Evolutionary conservation across 257 asterid genomes (phyloP).

Genomic region (Paraleonurus japonicus): DNA sequence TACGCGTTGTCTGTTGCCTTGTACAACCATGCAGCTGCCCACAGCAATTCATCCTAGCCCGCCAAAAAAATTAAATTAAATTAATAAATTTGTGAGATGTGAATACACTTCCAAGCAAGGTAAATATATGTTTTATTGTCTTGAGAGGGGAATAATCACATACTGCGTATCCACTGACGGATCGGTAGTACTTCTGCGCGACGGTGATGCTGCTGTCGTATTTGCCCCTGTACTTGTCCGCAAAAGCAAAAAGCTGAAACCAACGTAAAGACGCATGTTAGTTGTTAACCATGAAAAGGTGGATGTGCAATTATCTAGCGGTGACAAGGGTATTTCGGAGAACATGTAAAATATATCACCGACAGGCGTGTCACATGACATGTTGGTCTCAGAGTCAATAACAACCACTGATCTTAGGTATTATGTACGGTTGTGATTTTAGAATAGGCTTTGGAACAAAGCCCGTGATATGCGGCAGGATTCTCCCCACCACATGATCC

Average conservation of each 20-base stretch:
- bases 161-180: conserved; percentile 96
- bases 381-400: not conserved
- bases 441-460: conserved; percentile 25
- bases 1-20: conserved; percentile 71
- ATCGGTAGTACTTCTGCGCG: conserved; percentile 90
- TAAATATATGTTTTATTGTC: no score
- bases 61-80: not conserved
- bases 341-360: conserved; percentile 18
- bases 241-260: conserved; percentile 86
- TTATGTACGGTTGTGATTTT: conserved; percentile 40
- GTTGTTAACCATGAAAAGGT: not conserved
- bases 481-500: conserved; percentile 36
- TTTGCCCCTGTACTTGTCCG: conserved; percentile 96
- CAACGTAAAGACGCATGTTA: conserved; percentile 4
- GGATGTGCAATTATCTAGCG: not conserved
- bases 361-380: conserved; percentile 41
- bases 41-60: conserved; percentile 80
- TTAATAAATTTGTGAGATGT: no score
- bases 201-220: conserved; percentile 84
- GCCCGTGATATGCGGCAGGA: conserved; percentile 47
- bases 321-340: conserved; percentile 21
- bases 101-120: no score
- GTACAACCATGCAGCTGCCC: conserved; percentile 98
- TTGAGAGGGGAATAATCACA: conserved; percentile 33
- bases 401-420: not conserved